Percentiles rank a stretch among this genome's conserved stretches.
Conservation (phyloP, 2,329 filamentous ascomycete species). For the Pseudogymnoascus sp. region DNA sequence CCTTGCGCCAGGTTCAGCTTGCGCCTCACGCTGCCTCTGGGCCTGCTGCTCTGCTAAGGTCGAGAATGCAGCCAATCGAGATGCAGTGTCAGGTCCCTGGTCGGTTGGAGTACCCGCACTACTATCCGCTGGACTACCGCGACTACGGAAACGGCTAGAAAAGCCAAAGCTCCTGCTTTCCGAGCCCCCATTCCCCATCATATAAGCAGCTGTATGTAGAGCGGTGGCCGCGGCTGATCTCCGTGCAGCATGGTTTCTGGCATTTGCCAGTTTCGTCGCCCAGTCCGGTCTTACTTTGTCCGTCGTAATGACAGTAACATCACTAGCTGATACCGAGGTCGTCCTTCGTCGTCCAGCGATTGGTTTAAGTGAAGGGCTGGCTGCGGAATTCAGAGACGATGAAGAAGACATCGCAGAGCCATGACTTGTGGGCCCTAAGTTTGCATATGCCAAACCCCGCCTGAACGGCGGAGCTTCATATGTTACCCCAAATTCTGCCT, state of each 20-base stretch:
- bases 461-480: conserved; percentile 86
- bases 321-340: conserved; percentile 69
- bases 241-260: conserved; percentile 74
- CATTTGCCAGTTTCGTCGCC: conserved; percentile 79
- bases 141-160: conserved; percentile 24
- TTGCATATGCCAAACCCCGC: conserved; percentile 66
- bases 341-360: conserved; percentile 44
- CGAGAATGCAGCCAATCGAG: conserved; percentile 14
- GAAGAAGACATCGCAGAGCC: conserved; percentile 78
- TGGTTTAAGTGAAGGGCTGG: conserved; percentile 17
- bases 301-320: conserved; percentile 81
- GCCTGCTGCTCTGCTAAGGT: conserved; percentile 9
- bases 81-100: conserved; percentile 14
- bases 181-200: conserved; percentile 54
- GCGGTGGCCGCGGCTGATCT: conserved; percentile 89
- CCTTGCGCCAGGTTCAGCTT: conserved; percentile 23
- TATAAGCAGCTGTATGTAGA: conserved; percentile 86
- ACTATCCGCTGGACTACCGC: conserved; percentile 25
- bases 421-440: conserved; percentile 41
- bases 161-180: conserved; percentile 27
- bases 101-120: conserved; percentile 25
- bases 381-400: conserved; percentile 60
- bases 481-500: conserved; percentile 91
- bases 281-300: conserved; percentile 91
- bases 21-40: conserved; percentile 12